Evolutionary conservation across 257 asterid species (phyloP), one percentile per base, ranked within the genome.

Genomic region (Sherardia arvensis): DNA sequence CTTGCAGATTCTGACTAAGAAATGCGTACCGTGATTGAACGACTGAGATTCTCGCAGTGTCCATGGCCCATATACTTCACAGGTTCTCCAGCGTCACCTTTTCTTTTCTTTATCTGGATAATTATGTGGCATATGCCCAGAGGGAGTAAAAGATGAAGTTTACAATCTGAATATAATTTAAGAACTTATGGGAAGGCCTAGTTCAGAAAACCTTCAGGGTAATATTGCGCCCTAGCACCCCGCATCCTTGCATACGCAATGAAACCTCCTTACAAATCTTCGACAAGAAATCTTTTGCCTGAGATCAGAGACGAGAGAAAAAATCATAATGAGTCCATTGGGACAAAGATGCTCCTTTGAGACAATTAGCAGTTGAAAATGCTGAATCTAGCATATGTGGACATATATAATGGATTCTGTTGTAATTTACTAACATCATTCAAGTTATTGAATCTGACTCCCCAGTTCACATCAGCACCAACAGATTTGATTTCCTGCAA

Each of bases 381-480:
- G 22, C 59, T 28, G 9, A 20, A 7, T 57, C 4, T 22, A 3
- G 40, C 32, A 30, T 28, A 10, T 28, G n/a, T 56, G 59, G 1
- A 58, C 66, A 58, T 15, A 38, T 20, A 26, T 8, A 30, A 17
- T 38, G 49, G 66, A 49, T 71, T 49, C 25, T 32, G 1, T 28
- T 34, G 47, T 74, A 63, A 66, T 53, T 61, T 71, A 76, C 95
- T 67, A 61, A 89, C 99, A 70, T 93, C 99, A 66, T 84, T 83
- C 68, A 69, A 66, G 69, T 90, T 79, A 66, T 76, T 83, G 91
- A 93, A 93, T 72, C 99, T 87, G 76, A 93, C 95, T 48, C 97
- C 99, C 99, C 99, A 93, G 77, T 93, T 93, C 30, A 90, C 97
- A 40, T 93, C 99, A 43, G 95, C 99, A 49, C 99, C 95, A 61